These are phyloP conservation scores for Sugiyamaella castrensis DNA, from an alignment of 1,139 yeast genomes.

Conservation along the genomic window DNA sequence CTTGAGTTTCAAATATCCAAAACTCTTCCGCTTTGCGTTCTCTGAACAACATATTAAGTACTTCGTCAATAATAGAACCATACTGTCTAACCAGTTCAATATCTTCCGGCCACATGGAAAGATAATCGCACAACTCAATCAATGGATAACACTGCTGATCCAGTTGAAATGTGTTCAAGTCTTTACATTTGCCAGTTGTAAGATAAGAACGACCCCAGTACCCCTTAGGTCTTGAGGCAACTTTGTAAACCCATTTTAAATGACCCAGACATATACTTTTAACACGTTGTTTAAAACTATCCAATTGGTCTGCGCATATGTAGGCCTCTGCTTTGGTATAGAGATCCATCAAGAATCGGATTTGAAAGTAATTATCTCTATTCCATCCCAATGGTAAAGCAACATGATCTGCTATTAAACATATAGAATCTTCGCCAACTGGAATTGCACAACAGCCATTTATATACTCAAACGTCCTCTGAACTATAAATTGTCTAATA, in stretches of 20 bases:
- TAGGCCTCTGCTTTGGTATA: constrained; percentile 1
- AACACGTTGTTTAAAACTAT: not conserved
- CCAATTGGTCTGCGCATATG: not conserved
- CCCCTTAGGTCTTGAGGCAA: constrained; percentile 6
- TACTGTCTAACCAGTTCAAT: not conserved
- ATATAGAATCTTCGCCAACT: not conserved
- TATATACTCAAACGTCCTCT: constrained; percentile 10
- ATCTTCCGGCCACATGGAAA: constrained; percentile 8
- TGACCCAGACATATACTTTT: constrained; percentile 6
- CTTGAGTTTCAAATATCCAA: constrained; percentile 11
- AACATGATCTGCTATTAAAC: constrained; percentile 10
- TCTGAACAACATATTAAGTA: constrained; percentile 1
- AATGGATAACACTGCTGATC: constrained; percentile 13
- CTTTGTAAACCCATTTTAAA: constrained; percentile 7
- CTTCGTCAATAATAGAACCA: constrained; percentile 1
- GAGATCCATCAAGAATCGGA: constrained; percentile 7
- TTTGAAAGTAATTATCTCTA: constrained; percentile 10
- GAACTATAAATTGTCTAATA: constrained; percentile 9
- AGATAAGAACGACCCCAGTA: constrained; percentile 12
- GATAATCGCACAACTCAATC: constrained; percentile 8
- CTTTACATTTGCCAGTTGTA: constrained; percentile 10
- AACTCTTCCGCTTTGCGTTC: constrained; percentile 1
- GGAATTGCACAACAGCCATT: constrained; percentile 10
- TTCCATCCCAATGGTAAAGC: constrained; percentile 13
- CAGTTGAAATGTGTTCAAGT: constrained; percentile 10